Evolutionary conservation across 768 basidiomycete species (phyloP).

Genomic region (Suillus placidus): DNA sequence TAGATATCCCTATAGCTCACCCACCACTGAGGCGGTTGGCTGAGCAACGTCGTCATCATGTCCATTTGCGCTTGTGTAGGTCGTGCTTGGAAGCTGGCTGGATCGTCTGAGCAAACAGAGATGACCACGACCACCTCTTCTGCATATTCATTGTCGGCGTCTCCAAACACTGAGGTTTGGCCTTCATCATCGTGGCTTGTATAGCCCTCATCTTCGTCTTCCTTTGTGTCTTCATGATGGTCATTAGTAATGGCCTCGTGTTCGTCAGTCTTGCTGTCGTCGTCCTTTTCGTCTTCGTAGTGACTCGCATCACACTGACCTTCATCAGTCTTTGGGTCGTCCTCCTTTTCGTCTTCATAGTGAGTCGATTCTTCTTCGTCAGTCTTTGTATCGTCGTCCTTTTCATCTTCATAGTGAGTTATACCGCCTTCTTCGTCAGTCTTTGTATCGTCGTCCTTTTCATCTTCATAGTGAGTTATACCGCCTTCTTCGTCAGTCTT

Average conservation of each 20-base stretch:
- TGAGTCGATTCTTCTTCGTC: background rate
- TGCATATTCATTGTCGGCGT: background rate
- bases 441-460: background rate
- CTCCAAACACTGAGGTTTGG: background rate
- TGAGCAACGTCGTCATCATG: background rate
- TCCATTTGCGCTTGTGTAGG: background rate
- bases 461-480: background rate
- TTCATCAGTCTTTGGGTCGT: background rate
- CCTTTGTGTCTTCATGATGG: background rate
- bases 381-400: background rate
- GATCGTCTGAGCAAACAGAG: background rate
- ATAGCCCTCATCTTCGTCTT: background rate
- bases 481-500: too few species aligned
- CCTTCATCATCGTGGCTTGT: background rate
- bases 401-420: background rate
- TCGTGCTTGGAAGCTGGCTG: background rate
- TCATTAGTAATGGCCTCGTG: background rate
- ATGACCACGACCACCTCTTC: background rate
- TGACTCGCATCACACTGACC: background rate
- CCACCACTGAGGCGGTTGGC: background rate
- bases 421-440: background rate
- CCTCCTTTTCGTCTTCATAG: background rate
- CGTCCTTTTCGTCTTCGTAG: background rate
- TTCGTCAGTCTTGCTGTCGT: background rate
- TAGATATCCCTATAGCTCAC: background rate